Base-by-base conservation (phyloP, 441 rosid species). In the Oxalis stricta region DNA sequence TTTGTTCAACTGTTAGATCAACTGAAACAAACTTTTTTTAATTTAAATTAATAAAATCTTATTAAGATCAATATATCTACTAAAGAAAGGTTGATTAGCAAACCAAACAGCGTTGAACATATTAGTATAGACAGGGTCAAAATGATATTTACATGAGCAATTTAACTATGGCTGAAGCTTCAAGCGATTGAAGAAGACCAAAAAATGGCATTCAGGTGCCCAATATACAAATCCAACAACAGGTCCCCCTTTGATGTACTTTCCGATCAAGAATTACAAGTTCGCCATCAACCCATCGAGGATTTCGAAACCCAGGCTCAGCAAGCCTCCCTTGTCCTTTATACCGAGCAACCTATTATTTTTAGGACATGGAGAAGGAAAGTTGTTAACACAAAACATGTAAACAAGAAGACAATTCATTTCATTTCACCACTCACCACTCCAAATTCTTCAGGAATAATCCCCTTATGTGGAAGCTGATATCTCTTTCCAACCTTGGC, bases 201-300 rank as follows among this genome's bases (percentile, higher is more conserved):
- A 73, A 73, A 83, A 82, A 63, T 83, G 96, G 70, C 82, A 76
- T 69, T 91, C 96, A 39, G 98, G 96, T 44, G 82, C 98, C 98
- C 98, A 80, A 38, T 82, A 82, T 17, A 85, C 75, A 59, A 89
- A 89, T 56, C 96, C 98, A 41, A 85, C 84, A 6, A 89, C 86
- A n/a, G 95, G 98, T 18, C 94, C 96, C 50, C 87, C 93, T 79
- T 77, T 80, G 44, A 80, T 74, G 58, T 76, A 73, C 98, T 91
- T 89, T 89, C 58, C 98, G 94, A 42, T 85, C 96, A 26, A 89
- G 84, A 70, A 89, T 73, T 53, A 89, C 87, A 59, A 89, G 87
- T 76, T 89, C 96, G 21, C 98, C 98, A 34, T 89, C 96, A 61
- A 89, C 98, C 98, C 98, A 89, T 65, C 82, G 71, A 22, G 92